Percentiles rank a stretch among this genome's conserved stretches.
These are phyloP conservation scores for Saccharomyces jurei DNA, from an alignment of 805 yeast species.

Conservation along the genomic window DNA sequence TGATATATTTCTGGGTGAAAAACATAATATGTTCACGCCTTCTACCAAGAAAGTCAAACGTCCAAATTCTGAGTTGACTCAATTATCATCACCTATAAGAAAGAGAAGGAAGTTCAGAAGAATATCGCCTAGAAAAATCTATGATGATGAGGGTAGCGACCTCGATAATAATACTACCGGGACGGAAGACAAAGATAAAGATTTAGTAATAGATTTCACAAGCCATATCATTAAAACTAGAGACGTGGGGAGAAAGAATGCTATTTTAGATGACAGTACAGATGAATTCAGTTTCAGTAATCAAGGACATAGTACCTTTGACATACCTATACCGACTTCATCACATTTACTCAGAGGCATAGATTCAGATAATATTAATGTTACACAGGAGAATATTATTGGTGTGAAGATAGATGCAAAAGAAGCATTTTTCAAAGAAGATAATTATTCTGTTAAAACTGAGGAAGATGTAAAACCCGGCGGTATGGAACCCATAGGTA, in stretches of 20 bases:
- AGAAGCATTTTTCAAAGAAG: not conserved
- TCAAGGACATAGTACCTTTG: constrained; percentile 24
- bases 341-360: not conserved
- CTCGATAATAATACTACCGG: not conserved
- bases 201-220: constrained; percentile 16
- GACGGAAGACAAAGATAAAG: constrained; percentile 4
- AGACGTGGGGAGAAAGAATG: constrained; percentile 19
- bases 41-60: not conserved
- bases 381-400: constrained; percentile 1
- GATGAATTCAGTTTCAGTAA: constrained; percentile 28
- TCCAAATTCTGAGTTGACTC: not conserved
- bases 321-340: constrained; percentile 14
- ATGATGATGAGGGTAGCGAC: constrained; percentile 3
- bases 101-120: constrained; percentile 14
- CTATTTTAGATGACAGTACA: constrained; percentile 25
- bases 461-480: not conserved
- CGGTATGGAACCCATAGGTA: not conserved
- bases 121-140: constrained; percentile 9
- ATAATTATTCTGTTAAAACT: not conserved
- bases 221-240: constrained; percentile 17
- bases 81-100: constrained; percentile 4
- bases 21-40: not conserved
- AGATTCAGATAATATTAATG: not conserved
- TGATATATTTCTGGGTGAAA: not conserved
- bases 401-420: constrained; percentile 4